These are phyloP conservation scores for Powellomyces hirtus DNA, from an alignment of 192 early-diverging fungal genomes.

Conservation along the genomic window DNA sequence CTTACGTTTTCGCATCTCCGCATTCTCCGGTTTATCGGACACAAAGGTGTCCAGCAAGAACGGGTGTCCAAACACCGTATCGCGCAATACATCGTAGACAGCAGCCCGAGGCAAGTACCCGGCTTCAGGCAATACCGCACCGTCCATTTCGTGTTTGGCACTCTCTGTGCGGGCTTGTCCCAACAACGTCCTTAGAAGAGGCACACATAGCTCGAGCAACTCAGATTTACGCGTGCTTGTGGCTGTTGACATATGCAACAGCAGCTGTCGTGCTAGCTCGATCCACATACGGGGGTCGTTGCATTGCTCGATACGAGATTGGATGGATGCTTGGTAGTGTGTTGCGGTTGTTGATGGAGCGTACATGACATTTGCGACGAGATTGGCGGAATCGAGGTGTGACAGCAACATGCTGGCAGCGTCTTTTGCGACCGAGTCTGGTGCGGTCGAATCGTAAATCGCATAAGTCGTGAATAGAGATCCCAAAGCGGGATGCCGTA, in stretches of 20 bases:
- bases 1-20: neutral
- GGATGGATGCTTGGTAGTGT: too few relatives aligned
- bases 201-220: neutral
- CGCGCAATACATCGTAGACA: neutral
- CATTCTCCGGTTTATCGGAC: neutral
- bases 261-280: neutral
- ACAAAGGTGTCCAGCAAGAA: constrained; percentile 30
- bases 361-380: neutral
- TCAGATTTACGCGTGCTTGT: neutral
- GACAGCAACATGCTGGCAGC: neutral
- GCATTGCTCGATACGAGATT: neutral
- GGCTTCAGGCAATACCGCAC: neutral
- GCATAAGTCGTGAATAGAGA: neutral
- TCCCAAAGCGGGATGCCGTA: neutral
- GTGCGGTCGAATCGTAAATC: neutral
- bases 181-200: neutral
- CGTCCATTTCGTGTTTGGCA: neutral
- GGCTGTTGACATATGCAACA: neutral
- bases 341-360: neutral
- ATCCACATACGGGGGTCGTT: neutral
- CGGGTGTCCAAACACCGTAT: constrained; percentile 36
- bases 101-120: neutral
- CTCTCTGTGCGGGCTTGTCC: neutral
- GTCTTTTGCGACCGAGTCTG: neutral
- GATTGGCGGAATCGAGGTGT: neutral